phyloP scores from a whole-genome alignment of 2,329 filamentous ascomycete genomes.

The Corniculantispora saksenae region DNA sequence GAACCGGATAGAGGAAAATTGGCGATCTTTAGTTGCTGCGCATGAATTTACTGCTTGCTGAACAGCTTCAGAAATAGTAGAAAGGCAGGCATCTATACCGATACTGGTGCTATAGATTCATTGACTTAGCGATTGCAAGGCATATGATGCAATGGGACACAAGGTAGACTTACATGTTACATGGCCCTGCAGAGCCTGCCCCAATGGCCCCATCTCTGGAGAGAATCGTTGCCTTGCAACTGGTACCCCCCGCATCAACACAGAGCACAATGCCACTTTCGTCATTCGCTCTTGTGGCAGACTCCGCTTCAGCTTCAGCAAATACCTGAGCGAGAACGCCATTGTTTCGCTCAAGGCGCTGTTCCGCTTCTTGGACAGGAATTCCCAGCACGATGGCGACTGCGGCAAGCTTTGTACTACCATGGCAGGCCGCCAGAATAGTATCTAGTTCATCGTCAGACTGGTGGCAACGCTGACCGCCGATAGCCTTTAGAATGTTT shows the following conservation, averaged over 20 bases:
- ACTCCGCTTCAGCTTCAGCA: conserved; percentile 15
- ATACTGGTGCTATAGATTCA: conserved; percentile 25
- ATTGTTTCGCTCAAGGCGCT: conserved; percentile 19
- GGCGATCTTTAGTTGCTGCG: conserved; percentile 17
- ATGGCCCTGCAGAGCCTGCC: conserved; percentile 36
- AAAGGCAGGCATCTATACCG: conserved; percentile 30
- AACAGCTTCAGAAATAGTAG: conserved; percentile 29
- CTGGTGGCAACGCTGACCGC: conserved; percentile 20
- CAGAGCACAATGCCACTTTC: conserved; percentile 32
- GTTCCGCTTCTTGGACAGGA: conserved; percentile 25
- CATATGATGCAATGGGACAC: background rate
- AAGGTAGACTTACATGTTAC: conserved; percentile 38
- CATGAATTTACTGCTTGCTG: conserved; percentile 27
- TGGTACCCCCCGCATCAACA: conserved; percentile 44
- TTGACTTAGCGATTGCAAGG: background rate
- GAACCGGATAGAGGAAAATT: conserved; percentile 24
- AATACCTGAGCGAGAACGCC: conserved; percentile 24
- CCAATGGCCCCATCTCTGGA: conserved; percentile 28
- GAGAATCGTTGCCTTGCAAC: conserved; percentile 41
- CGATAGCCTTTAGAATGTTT: conserved; percentile 27
- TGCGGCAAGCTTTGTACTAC: conserved; percentile 20
- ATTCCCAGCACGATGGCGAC: conserved; percentile 13
- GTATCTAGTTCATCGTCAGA: conserved; percentile 25
- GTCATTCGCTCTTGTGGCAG: background rate
- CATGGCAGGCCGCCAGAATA: conserved; percentile 21